Evolutionary conservation across 305 asterid species (phyloP), one percentile per base, ranked within the genome.

Genomic region (Solanum chacoense): DNA sequence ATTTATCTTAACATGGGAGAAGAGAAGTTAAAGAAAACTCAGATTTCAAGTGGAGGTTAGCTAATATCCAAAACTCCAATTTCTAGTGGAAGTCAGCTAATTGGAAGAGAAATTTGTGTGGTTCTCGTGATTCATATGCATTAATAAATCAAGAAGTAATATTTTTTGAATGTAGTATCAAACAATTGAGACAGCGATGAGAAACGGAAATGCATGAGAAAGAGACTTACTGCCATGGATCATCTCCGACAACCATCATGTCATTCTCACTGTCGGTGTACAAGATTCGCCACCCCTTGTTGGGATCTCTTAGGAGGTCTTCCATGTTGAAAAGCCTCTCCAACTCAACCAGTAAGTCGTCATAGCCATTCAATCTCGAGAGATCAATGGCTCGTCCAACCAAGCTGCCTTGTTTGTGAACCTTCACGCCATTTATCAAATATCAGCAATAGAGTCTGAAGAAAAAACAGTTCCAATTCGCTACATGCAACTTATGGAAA

Each of bases 181-280:
- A 32, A 32, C 14, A 31, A 35, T 45, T 13, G 72, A 28, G 24
- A 79, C 74, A 79, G 40, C 9, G 20, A 31, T 18, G 72, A 80
- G 55, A 37, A 74, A 31, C 20, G 20, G 28, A 79, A 63, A 40
- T 55, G 85, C 26, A 80, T 37, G 34, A 80, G 69, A 35, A 69
- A 35, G 91, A 87, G 83, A 94, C 99, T 94, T 95, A 97, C 99
- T 91, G 94, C 99, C 99, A 97, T 22, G 99, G 99, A 91, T 97
- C 99, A 34, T 97, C 99, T 8, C 99, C 99, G 16, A 95, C 99
- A n/a, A 97, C 98, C 99, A 97, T 96, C 99, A 95, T 95, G 92
- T 97, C 99, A 63, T 94, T 97, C 91, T 97, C 99, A 75, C 98
- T 95, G 91, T 97, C 99, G 0, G 99, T 96, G 34, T 97, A 97